Percentiles rank a stretch among this genome's conserved stretches.
Conservation (phyloP, 441 rosid genomes). For the Raphanus hybrid region DNA sequence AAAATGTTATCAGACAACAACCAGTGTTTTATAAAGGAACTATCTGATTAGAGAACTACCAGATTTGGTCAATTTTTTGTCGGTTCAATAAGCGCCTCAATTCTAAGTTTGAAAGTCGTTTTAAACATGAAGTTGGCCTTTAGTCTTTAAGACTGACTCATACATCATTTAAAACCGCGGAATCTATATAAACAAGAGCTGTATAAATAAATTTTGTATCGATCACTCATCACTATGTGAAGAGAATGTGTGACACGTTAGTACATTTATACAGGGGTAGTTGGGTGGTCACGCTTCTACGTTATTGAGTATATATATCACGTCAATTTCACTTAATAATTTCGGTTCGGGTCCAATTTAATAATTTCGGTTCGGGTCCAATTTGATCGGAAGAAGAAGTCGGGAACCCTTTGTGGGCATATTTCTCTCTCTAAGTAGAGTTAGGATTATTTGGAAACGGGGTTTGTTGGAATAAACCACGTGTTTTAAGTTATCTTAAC, state of each 20-base stretch:
- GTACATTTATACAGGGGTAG: neutral
- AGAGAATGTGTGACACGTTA: slow-evolving; percentile 4
- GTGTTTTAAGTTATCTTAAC: too few species aligned
- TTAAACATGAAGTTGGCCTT: neutral
- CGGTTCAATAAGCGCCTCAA: neutral
- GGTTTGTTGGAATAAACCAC: too few species aligned
- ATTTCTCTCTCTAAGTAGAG: too few species aligned
- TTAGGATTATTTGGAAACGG: too few species aligned
- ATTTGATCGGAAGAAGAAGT: too few species aligned
- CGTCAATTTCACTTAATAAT: neutral
- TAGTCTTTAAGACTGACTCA: neutral
- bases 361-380: too few species aligned
- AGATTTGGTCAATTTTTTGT: neutral
- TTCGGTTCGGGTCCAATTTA: too few species aligned
- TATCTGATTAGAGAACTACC: neutral
- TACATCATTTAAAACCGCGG: neutral
- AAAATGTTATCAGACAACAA: neutral
- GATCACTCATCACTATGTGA: neutral
- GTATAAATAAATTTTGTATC: neutral
- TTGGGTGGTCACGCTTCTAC: neutral
- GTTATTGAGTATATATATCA: neutral
- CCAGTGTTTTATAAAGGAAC: neutral
- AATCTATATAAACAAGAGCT: neutral
- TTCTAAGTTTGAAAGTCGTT: neutral
- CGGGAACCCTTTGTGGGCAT: too few species aligned